Percentiles rank a stretch among this genome's conserved stretches.
Conservation (phyloP, 108 stramenopile genomes). For the Skeletonema potamos region DNA sequence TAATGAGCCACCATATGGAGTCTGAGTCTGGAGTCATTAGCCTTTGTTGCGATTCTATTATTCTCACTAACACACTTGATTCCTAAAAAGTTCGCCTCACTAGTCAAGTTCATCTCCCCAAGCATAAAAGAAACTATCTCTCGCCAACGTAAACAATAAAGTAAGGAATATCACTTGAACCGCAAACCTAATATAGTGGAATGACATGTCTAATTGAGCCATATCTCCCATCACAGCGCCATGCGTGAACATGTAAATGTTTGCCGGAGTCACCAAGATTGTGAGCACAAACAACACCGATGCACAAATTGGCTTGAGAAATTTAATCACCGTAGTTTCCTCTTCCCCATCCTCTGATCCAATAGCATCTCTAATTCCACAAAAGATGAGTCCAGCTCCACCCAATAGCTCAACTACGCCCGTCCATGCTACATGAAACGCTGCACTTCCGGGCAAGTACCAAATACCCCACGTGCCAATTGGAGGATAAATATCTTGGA, state of each 20-base stretch:
- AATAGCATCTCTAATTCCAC: slow-evolving; percentile 28
- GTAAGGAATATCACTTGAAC: slow-evolving; percentile 28
- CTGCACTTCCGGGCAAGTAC: slow-evolving; percentile 69
- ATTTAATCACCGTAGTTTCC: slow-evolving; percentile 1
- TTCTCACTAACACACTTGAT: no score
- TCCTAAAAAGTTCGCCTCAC: not conserved
- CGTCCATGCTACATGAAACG: slow-evolving; percentile 78
- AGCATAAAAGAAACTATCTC: slow-evolving; percentile 35
- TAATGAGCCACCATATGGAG: no score
- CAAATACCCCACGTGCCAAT: slow-evolving; percentile 84
- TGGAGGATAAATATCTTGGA: slow-evolving; percentile 71
- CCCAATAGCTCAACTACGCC: slow-evolving; percentile 71
- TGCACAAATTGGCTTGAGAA: slow-evolving; percentile 51
- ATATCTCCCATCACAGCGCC: slow-evolving; percentile 54
- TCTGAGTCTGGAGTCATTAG: no score
- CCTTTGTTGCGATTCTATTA: no score
- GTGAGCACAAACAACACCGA: slow-evolving; percentile 57
- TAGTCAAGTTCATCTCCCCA: slow-evolving; percentile 42
- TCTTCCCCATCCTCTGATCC: slow-evolving; percentile 7
- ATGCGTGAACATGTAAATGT: slow-evolving; percentile 86
- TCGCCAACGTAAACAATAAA: slow-evolving; percentile 24
- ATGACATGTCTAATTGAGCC: slow-evolving; percentile 25
- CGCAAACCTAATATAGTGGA: slow-evolving; percentile 23
- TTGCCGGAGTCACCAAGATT: slow-evolving; percentile 74
- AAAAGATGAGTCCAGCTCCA: slow-evolving; percentile 52